Conservation (phyloP, 2,329 filamentous ascomycete genomes). For the Aspergillus viridinutans region DNA sequence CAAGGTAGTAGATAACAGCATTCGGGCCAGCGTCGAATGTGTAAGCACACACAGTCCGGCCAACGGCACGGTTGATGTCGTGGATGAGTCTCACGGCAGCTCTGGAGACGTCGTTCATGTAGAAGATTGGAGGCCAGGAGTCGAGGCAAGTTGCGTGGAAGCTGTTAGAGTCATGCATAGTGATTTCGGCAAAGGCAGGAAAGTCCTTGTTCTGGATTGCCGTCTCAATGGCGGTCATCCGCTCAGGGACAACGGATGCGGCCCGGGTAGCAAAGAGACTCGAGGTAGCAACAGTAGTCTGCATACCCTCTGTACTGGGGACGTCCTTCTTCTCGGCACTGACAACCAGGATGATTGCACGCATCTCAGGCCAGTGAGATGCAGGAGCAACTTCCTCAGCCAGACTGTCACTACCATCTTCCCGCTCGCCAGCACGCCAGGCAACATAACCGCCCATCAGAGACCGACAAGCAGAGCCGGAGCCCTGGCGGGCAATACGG, state of each 20-base stretch:
- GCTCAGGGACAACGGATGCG: slow-evolving; percentile 68
- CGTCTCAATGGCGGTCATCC: slow-evolving; percentile 81
- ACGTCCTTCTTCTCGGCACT: slow-evolving; percentile 95
- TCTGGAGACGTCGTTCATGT: slow-evolving; percentile 89
- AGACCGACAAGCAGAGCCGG: slow-evolving; percentile 87
- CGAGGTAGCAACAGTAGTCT: slow-evolving; percentile 88
- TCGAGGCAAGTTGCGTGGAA: slow-evolving; percentile 96
- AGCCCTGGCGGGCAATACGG: slow-evolving; percentile 86
- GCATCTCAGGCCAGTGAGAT: slow-evolving; percentile 92
- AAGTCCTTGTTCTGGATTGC: slow-evolving; percentile 79
- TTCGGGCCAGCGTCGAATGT: slow-evolving; percentile 98
- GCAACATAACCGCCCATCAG: slow-evolving; percentile 95
- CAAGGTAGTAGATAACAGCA: slow-evolving; percentile 91
- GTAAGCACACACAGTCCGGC: slow-evolving; percentile 80
- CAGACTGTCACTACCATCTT: slow-evolving; percentile 79
- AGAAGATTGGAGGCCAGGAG: slow-evolving; percentile 96
- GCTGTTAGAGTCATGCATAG: slow-evolving; percentile 94
- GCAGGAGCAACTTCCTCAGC: slow-evolving; percentile 86
- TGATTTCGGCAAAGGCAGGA: slow-evolving; percentile 77
- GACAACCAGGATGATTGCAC: slow-evolving; percentile 83
- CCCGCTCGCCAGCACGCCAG: slow-evolving; percentile 74
- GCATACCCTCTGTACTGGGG: slow-evolving; percentile 90
- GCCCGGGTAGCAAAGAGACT: slow-evolving; percentile 79
- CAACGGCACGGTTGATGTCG: slow-evolving; percentile 75
- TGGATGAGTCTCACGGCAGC: slow-evolving; percentile 87